Conservation (phyloP, 1,284 basidiomycete species). For the Cutaneotrichosporon mucoides region DNA sequence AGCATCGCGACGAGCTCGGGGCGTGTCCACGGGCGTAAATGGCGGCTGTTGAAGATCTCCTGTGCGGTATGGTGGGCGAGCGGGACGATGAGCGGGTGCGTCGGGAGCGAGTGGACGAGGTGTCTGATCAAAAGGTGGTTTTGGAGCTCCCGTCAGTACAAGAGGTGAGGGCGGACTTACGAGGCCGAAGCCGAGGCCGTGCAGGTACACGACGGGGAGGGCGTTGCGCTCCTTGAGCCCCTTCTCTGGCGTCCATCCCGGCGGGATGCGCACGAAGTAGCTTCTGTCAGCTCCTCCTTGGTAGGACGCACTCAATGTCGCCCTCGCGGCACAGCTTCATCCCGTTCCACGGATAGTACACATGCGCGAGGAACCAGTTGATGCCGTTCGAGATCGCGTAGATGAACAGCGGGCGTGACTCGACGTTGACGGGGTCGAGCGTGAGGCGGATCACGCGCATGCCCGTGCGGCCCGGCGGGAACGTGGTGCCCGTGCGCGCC, state of each 20-base stretch:
- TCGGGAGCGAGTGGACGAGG: conserved; percentile 52
- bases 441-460: conserved; percentile 66
- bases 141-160: conserved; percentile 50
- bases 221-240: conserved; percentile 43
- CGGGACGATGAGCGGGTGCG: conserved; percentile 71
- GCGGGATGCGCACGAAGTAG: conserved; percentile 69
- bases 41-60: conserved; percentile 69
- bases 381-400: conserved; percentile 61
- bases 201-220: conserved; percentile 74
- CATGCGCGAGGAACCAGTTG: conserved; percentile 48
- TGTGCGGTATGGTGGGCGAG: conserved; percentile 82
- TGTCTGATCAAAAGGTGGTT: conserved; percentile 49
- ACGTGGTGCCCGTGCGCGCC: conserved; percentile 58
- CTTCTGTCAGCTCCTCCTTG: conserved; percentile 44
- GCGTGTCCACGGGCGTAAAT: conserved; percentile 64
- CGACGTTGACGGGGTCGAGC: conserved; percentile 65
- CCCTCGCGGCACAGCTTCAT: conserved; percentile 37
- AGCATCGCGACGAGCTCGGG: conserved; percentile 60
- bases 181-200: conserved; percentile 79
- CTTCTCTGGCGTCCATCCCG: conserved; percentile 57
- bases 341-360: conserved; percentile 32
- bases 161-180: conserved; percentile 7
- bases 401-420: conserved; percentile 64
- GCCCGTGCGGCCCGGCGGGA: conserved; percentile 62
- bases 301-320: conserved; percentile 51